Evolutionary conservation across 768 basidiomycete species (phyloP).

Genomic region (Phlegmacium glaucopus): DNA sequence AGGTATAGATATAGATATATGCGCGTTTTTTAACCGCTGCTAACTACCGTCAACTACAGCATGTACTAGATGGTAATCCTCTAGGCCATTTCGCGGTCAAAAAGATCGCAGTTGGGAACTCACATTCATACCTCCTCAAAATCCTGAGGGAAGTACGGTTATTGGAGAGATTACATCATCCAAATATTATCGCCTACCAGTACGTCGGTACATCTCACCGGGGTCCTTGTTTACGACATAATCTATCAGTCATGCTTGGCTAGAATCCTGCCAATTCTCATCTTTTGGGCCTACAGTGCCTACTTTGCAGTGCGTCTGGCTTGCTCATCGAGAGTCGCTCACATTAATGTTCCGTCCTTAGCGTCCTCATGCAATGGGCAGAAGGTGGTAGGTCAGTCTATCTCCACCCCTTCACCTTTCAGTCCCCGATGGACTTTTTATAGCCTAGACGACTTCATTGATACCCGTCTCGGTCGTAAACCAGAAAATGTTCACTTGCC

Average conservation of each 20-base stretch:
- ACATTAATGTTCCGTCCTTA: conserved; percentile 20
- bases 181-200: conserved; percentile 94
- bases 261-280: conserved; percentile 84
- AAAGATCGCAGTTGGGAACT: conserved; percentile 93
- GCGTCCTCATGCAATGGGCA: conserved; percentile 92
- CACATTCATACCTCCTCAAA: conserved; percentile 78
- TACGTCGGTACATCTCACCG: conserved; percentile 17
- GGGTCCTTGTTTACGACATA: not conserved
- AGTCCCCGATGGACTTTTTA: not conserved
- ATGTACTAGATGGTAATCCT: conserved; percentile 83
- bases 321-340: not conserved
- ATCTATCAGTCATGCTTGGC: conserved; percentile 74
- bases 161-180: conserved; percentile 83
- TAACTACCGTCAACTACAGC: conserved; percentile 38
- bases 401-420: not conserved
- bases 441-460: conserved; percentile 84
- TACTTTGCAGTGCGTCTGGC: conserved; percentile 78
- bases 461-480: conserved; percentile 66
- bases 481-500: conserved; percentile 47
- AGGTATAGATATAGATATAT: conserved; percentile 42
- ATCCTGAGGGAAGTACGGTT: conserved; percentile 86
- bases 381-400: conserved; percentile 68
- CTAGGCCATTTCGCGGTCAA: conserved; percentile 94
- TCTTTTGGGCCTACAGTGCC: conserved; percentile 86
- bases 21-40: not conserved